Evolutionary conservation across 352 stramenopile genomes (phyloP), one percentile per base, ranked within the genome.

Genomic region (Peronospora belbahrii): DNA sequence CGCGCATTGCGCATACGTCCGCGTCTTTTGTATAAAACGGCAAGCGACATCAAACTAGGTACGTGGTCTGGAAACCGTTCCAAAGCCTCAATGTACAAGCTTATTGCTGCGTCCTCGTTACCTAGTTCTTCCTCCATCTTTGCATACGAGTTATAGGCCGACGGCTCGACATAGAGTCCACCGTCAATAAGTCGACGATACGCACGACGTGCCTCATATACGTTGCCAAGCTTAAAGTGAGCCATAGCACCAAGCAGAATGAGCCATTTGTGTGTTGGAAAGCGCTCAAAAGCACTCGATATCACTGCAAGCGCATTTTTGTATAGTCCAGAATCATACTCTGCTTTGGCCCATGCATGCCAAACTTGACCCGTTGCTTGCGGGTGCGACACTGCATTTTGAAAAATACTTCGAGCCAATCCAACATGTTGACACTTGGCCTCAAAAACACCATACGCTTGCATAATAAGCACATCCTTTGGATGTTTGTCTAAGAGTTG

Each of bases 271-370:
- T 91, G 70, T 13, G 76, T 87, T 31, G 82, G 79, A 40, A 86
- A 89, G 14, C 56, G 57, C 25, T 65, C 52, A 62, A 86, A 79
- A 4, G 68, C 77, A 23, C 66, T 70, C 23, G 72, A 54, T 13
- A 91, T 59, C 24, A 94, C 78, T 11, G 65, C 72, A n/a, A 90
- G 43, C 11, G 70, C 54, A 49, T 89, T 85, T 42, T 81, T 76
- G 61, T 80, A 91, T 20, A 85, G 52, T 15, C 82, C 82, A 38
- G 65, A 65, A 32, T 89, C 75, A 35, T 69, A 94, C 56, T 94
- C 82, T 34, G 79, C 74, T 53, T 94, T 87, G 18, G 74, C 82
- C 79, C 79, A 94, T 32, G 82, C 82, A 43, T 94, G 82, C 74
- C 78, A 94, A 11, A 94, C 79, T 55, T 94, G 76, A 18, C 68